Evolutionary conservation across 2,329 filamentous ascomycete species (phyloP).

Genomic region (Xylariales sp.): DNA sequence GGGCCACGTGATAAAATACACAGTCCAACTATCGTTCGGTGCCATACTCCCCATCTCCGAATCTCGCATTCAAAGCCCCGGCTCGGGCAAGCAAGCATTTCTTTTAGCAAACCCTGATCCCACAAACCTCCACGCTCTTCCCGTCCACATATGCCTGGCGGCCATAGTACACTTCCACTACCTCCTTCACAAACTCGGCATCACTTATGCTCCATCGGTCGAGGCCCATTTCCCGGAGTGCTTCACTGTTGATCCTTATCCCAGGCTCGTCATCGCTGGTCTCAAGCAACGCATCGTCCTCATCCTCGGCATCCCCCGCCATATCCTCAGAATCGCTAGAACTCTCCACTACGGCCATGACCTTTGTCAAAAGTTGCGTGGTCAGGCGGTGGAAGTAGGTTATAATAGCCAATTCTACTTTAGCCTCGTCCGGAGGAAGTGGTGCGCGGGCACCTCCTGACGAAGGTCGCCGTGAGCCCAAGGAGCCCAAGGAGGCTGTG

Average conservation of each 20-base stretch:
- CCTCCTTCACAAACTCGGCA: constrained; percentile 61
- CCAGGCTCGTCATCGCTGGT: constrained; percentile 29
- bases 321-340: constrained; percentile 4
- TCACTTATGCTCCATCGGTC: constrained; percentile 73
- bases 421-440: constrained; percentile 33
- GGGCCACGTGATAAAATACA: too few species aligned
- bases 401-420: constrained; percentile 66
- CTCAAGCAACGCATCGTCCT: constrained; percentile 21
- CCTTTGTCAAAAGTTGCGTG: constrained; percentile 55
- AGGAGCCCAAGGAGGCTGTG: constrained; percentile 40
- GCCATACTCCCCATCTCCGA: too few species aligned
- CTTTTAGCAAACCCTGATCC: constrained; percentile 63
- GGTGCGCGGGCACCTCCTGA: constrained; percentile 15
- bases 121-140: constrained; percentile 70
- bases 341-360: constrained; percentile 57
- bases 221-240: constrained; percentile 68
- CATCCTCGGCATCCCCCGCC: constrained; percentile 16
- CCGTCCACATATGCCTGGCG: constrained; percentile 59
- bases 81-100: too few species aligned
- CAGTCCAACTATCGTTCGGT: too few species aligned
- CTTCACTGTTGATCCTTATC: constrained; percentile 58
- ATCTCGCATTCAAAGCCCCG: too few species aligned
- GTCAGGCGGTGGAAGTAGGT: constrained; percentile 80
- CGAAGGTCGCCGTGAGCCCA: constrained; percentile 29
- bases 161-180: constrained; percentile 62